phyloP scores from a whole-genome alignment of 2,329 filamentous ascomycete species.

The Beauveria sp. region DNA sequence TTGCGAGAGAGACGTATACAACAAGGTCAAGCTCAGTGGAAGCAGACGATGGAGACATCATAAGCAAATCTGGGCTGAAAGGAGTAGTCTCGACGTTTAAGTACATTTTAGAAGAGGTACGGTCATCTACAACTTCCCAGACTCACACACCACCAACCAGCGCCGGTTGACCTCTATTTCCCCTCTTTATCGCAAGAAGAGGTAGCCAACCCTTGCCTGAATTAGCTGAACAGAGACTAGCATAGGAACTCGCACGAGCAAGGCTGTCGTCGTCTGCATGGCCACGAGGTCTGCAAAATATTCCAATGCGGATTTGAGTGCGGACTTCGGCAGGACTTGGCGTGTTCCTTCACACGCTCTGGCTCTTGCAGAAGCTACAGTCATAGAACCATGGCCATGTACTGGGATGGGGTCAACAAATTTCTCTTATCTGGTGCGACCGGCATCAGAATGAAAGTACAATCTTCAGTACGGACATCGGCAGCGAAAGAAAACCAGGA shows the following conservation, averaged over 20 bases:
- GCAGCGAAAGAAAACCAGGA: not conserved
- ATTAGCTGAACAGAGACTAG: conserved; percentile 4
- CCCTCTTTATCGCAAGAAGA: not conserved
- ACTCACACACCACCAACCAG: not conserved
- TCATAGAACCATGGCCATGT: not conserved
- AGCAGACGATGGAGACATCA: not conserved
- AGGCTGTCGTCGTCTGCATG: not conserved
- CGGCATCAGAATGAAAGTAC: not conserved
- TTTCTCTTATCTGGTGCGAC: not conserved
- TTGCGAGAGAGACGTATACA: not conserved
- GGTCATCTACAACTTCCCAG: not conserved
- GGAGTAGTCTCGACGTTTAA: not conserved
- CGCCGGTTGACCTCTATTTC: not conserved
- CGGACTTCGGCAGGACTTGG: conserved; percentile 9
- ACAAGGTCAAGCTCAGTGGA: not conserved
- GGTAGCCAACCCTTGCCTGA: not conserved
- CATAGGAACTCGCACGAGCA: conserved; percentile 10
- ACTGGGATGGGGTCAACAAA: not conserved
- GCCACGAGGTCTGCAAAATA: conserved; percentile 2
- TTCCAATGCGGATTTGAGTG: not conserved
- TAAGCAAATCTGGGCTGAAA: not conserved
- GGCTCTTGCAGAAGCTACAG: not conserved
- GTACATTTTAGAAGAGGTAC: not conserved
- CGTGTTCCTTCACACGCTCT: not conserved
- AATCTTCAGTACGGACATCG: not conserved